Evolutionary conservation across 208 protist genomes (phyloP), one percentile per base, ranked within the genome.

Genomic region (Sergeia podlipaevii): DNA sequence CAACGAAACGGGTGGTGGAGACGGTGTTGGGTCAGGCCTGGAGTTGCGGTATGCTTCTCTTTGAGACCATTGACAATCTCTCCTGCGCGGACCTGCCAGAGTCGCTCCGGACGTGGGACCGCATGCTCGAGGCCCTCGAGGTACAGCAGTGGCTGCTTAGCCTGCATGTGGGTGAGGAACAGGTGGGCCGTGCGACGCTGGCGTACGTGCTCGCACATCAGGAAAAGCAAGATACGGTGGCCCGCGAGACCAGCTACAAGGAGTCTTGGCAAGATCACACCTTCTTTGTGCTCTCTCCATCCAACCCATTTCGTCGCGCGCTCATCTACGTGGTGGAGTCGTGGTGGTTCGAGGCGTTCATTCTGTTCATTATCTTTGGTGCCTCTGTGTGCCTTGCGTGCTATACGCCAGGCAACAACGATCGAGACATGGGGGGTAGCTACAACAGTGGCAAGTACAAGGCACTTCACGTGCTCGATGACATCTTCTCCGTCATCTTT

Each of bases 111-210:
- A 78, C 63, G 47, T 95, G 89, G 90, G 63, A 84, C 52, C 75
- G 77, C 41, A 59, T 85, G 53, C 57, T 87, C 33, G 65, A 87
- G 46, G 74, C 85, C 28, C 71, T 93, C 21, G 74, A 94, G 71
- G 45, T 91, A 54, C 87, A 96, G 61, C 73, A 91, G 67, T 91
- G 85, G 85, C 45, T 96, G 7, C 66, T 94, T 28, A 74, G 80
- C 51, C 73, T 96, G 43, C 90, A 93, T 57, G 74, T 90, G n/a
- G 87, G 90, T 26, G 87, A 96, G 70, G 86, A 96, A 60, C 83
- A 93, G 60, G 85, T 93, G 3, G 91, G 88, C 34, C 78, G 83
- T 36, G 80, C 84, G 23, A 89, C 86, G n/a, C 85, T 93, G 37
- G 85, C 83, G 20, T 95, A 95, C 70, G 69, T 89, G 44, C 67